Evolutionary conservation across 108 stramenopile species (phyloP).

Genomic region (Halocafeteria seosinensis): DNA sequence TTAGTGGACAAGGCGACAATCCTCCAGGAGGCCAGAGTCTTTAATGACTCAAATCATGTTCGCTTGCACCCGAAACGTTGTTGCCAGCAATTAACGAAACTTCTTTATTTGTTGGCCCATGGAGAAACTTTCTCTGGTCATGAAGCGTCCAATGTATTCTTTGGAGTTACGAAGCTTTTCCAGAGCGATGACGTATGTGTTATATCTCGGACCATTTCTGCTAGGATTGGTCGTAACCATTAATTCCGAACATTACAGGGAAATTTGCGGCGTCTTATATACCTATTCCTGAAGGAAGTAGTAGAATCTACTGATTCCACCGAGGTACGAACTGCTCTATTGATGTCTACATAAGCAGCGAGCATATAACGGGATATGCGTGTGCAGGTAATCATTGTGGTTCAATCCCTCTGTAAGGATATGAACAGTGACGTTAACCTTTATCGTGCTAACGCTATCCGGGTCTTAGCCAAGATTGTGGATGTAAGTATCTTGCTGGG

Average conservation of each 20-base stretch:
- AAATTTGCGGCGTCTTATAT: slow-evolving; percentile 61
- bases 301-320: slow-evolving; percentile 90
- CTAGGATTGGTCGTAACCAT: slow-evolving; percentile 3
- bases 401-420: slow-evolving; percentile 87
- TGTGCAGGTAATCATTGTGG: slow-evolving; percentile 80
- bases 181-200: slow-evolving; percentile 52
- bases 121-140: slow-evolving; percentile 31
- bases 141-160: slow-evolving; percentile 87
- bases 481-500: slow-evolving; percentile 96
- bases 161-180: slow-evolving; percentile 98
- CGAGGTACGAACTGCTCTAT: slow-evolving; percentile 39
- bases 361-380: no score
- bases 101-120: slow-evolving; percentile 49
- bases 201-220: no score
- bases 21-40: slow-evolving; percentile 87
- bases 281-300: slow-evolving; percentile 98
- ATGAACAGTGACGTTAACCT: slow-evolving; percentile 91
- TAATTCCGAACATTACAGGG: slow-evolving; percentile 31
- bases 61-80: slow-evolving; percentile 83
- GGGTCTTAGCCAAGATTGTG: slow-evolving; percentile 84
- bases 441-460: slow-evolving; percentile 89
- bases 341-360: no score
- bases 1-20: slow-evolving; percentile 90
- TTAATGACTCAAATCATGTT: slow-evolving; percentile 82
- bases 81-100: slow-evolving; percentile 91